These are phyloP conservation scores for Colletotrichum sojae DNA, from an alignment of 2,329 filamentous ascomycete genomes.

Conservation along the genomic window DNA sequence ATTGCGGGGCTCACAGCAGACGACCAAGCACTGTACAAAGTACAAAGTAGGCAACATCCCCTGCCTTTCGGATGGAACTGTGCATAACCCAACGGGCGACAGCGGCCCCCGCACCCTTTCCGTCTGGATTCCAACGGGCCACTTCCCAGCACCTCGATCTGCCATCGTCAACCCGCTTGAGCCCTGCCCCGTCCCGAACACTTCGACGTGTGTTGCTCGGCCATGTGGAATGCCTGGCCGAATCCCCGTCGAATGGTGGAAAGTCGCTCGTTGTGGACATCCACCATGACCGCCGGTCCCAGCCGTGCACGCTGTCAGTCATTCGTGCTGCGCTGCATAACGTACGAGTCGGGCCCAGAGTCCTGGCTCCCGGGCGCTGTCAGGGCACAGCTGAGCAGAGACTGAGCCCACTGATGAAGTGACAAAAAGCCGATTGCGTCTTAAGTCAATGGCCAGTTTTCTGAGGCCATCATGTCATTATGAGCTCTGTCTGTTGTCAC, in stretches of 20 bases:
- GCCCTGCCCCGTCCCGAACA: conserved; percentile 8
- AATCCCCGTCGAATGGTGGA: neutral
- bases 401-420: conserved; percentile 20
- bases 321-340: conserved; percentile 15
- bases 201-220: neutral
- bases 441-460: neutral
- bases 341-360: conserved; percentile 24
- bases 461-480: conserved; percentile 9
- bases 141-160: conserved; percentile 16
- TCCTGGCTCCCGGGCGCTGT: conserved; percentile 14
- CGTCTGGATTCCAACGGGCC: too few relatives aligned
- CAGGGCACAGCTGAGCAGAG: neutral
- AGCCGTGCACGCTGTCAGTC: conserved; percentile 15
- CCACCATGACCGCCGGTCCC: conserved; percentile 6
- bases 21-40: conserved; percentile 4
- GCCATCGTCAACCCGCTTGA: conserved; percentile 17
- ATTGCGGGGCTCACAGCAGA: conserved; percentile 35
- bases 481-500: neutral
- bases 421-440: neutral
- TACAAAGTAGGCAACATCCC: neutral
- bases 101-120: neutral
- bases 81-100: neutral
- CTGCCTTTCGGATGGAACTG: neutral
- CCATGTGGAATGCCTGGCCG: conserved; percentile 10
- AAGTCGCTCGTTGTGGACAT: conserved; percentile 1